A percentile compares a stretch with the other conserved stretches of the same genome.
Evolutionary conservation across 805 yeast genomes (phyloP).

Genomic region (Yarrowia porcina): DNA sequence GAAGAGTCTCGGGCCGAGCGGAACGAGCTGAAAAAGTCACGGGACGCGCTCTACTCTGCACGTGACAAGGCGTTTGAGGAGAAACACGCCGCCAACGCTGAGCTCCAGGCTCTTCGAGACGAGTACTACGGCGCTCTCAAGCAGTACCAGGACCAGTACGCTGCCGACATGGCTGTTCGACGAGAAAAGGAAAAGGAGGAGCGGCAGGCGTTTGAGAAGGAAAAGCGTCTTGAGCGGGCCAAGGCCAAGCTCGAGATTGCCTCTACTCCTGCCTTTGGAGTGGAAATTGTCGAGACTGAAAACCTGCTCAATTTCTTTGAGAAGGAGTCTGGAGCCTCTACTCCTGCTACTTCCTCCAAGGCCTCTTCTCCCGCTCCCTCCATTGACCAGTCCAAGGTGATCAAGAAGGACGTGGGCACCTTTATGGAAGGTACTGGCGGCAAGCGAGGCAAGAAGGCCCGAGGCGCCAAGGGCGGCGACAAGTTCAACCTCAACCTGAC

Average conservation of each 20-base stretch:
- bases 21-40: constrained; percentile 65
- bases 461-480: constrained; percentile 36
- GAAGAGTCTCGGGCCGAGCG: constrained; percentile 60
- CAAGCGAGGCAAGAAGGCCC: constrained; percentile 49
- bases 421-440: constrained; percentile 49
- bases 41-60: constrained; percentile 58
- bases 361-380: constrained; percentile 31
- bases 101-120: constrained; percentile 63
- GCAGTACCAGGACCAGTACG: constrained; percentile 64
- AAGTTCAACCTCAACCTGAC: constrained; percentile 77
- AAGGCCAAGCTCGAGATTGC: constrained; percentile 69
- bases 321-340: constrained; percentile 49
- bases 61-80: constrained; percentile 60
- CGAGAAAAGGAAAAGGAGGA: constrained; percentile 66
- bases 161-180: constrained; percentile 65
- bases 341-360: constrained; percentile 34
- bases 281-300: constrained; percentile 75
- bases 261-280: constrained; percentile 72
- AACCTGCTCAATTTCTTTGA: constrained; percentile 70
- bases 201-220: constrained; percentile 49
- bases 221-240: constrained; percentile 60
- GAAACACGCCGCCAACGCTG: constrained; percentile 63
- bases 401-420: constrained; percentile 59
- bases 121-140: constrained; percentile 74
- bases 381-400: constrained; percentile 50